phyloP scores from a whole-genome alignment of 1,139 yeast species.

The Protomyces arabidopsidicola region DNA sequence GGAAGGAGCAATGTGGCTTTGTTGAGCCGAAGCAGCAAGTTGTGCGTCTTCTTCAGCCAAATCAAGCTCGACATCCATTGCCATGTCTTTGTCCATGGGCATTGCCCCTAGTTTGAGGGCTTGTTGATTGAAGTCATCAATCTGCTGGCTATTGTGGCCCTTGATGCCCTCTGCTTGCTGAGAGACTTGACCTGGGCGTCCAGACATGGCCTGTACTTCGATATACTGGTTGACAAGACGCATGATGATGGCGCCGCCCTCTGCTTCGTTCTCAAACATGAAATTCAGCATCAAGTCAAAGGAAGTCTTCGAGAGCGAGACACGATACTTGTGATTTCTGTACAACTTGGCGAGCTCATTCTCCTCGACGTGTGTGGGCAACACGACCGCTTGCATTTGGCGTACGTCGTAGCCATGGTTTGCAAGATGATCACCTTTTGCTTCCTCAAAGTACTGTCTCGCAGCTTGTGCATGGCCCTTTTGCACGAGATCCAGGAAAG shows the following conservation, averaged over 20 bases:
- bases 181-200: slow-evolving; percentile 43
- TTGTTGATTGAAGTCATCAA: slow-evolving; percentile 58
- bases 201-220: slow-evolving; percentile 53
- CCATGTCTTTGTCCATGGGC: slow-evolving; percentile 81
- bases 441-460: slow-evolving; percentile 68
- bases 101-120: slow-evolving; percentile 74
- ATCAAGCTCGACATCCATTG: slow-evolving; percentile 78
- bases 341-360: slow-evolving; percentile 77
- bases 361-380: slow-evolving; percentile 75
- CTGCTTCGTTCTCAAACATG: slow-evolving; percentile 84
- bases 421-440: slow-evolving; percentile 65
- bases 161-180: slow-evolving; percentile 60
- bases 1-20: slow-evolving; percentile 19
- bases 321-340: slow-evolving; percentile 64
- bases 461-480: slow-evolving; percentile 46
- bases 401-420: slow-evolving; percentile 75
- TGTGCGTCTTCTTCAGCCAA: slow-evolving; percentile 67
- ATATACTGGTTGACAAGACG: slow-evolving; percentile 81
- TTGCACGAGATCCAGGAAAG: slow-evolving; percentile 62
- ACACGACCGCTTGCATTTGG: slow-evolving; percentile 64
- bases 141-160: slow-evolving; percentile 52
- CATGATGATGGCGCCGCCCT: slow-evolving; percentile 84
- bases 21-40: slow-evolving; percentile 34
- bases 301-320: slow-evolving; percentile 77
- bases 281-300: slow-evolving; percentile 78